phyloP scores from a whole-genome alignment of 441 rosid species.

The Gossypium lobatum region DNA sequence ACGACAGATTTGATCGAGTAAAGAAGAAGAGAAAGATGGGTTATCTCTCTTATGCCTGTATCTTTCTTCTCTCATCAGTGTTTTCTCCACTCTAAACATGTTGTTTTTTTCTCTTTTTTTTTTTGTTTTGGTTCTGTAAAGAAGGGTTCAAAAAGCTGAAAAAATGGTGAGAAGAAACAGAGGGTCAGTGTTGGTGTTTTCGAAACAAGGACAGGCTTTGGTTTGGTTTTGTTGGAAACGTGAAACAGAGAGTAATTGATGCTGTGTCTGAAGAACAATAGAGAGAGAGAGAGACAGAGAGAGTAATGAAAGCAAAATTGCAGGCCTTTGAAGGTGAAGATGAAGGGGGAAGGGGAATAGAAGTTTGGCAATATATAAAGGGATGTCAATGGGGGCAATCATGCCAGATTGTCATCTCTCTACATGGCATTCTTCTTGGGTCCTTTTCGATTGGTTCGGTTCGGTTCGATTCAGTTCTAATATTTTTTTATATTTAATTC shows the following conservation, averaged over 20 bases:
- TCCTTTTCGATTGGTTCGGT: neutral
- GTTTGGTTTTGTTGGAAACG: neutral
- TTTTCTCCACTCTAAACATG: constrained; percentile 38
- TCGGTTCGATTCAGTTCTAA: too few species aligned
- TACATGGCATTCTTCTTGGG: constrained; percentile 21
- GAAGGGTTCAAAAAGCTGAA: constrained; percentile 4
- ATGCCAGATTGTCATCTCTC: constrained; percentile 25
- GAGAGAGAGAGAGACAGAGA: neutral
- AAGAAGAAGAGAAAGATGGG: constrained; percentile 86
- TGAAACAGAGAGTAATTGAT: neutral
- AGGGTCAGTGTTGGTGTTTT: neutral
- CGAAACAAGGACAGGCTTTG: neutral
- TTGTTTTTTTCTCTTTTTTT: neutral
- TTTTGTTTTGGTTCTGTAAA: neutral
- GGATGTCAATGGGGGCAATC: neutral
- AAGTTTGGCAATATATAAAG: constrained; percentile 2
- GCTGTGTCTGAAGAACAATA: neutral
- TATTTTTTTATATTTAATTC: too few species aligned
- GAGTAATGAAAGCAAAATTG: constrained; percentile 4
- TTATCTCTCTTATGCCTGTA: constrained; percentile 21
- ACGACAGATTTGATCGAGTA: constrained; percentile 86
- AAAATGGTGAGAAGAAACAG: neutral
- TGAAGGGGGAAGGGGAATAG: neutral
- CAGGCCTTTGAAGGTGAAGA: constrained; percentile 21
- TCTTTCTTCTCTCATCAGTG: constrained; percentile 26